Conservation (phyloP, 1,139 yeast species). For the Magnusiomyces fungicola region DNA sequence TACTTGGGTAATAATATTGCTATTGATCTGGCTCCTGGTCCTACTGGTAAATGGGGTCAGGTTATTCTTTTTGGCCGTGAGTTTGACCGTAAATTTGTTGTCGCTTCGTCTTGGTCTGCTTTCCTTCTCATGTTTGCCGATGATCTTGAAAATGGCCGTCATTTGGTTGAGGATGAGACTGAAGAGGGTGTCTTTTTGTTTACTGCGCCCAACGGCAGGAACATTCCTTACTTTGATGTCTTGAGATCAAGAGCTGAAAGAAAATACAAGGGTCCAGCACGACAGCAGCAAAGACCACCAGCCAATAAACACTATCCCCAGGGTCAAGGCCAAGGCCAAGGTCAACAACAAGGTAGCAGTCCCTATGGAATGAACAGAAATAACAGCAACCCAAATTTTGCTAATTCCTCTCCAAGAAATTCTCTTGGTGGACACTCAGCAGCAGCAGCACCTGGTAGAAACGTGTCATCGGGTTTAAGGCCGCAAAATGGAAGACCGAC, state of each 20-base stretch:
- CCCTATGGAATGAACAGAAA: constrained; percentile 1
- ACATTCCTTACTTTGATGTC: constrained; percentile 54
- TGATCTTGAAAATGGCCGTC: constrained; percentile 73
- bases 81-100: constrained; percentile 70
- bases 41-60: constrained; percentile 70
- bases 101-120: constrained; percentile 82
- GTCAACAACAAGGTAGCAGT: constrained; percentile 2
- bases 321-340: neutral
- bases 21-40: constrained; percentile 79
- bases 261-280: constrained; percentile 17
- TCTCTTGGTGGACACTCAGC: constrained; percentile 26
- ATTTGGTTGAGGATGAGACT: constrained; percentile 57
- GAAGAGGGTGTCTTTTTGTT: constrained; percentile 59
- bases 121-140: constrained; percentile 73
- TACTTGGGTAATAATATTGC: constrained; percentile 87
- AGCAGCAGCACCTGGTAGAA: constrained; percentile 11
- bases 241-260: constrained; percentile 42
- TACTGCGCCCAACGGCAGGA: constrained; percentile 44
- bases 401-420: constrained; percentile 6
- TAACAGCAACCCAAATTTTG: constrained; percentile 5
- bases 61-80: constrained; percentile 85
- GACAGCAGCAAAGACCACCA: constrained; percentile 38
- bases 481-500: constrained; percentile 4
- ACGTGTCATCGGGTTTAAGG: constrained; percentile 11
- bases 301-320: constrained; percentile 31